Conservation (phyloP, 495 filamentous ascomycete genomes). For the Penicillium verhagenii region DNA sequence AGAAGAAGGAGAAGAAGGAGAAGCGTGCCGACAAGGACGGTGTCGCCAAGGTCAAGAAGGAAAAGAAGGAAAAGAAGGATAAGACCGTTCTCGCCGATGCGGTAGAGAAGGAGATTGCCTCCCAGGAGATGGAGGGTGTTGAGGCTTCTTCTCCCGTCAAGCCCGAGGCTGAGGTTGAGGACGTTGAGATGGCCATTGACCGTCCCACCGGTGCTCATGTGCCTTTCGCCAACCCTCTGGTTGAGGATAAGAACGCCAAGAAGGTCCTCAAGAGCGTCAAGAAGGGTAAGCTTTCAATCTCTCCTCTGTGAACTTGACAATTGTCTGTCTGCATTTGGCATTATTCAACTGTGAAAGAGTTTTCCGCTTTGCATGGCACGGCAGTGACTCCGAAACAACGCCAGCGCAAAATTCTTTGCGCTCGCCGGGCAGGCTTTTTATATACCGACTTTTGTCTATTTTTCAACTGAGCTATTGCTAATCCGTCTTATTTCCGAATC, state of each 20-base stretch:
- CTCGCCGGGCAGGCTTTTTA: background rate
- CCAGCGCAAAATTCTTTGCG: background rate
- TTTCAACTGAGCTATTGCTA: constrained; percentile 15
- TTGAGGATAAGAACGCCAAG: constrained; percentile 86
- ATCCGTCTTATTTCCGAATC: constrained; percentile 9
- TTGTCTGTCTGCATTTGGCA: background rate
- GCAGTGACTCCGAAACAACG: background rate
- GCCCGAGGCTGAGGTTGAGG: constrained; percentile 33
- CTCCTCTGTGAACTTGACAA: background rate
- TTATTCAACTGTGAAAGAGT: background rate
- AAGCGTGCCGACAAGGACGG: constrained; percentile 75
- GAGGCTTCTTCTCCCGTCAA: constrained; percentile 31
- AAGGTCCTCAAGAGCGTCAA: constrained; percentile 91
- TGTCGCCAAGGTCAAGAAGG: constrained; percentile 64
- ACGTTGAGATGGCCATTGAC: constrained; percentile 51
- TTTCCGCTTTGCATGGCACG: background rate
- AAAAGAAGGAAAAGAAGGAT: constrained; percentile 71
- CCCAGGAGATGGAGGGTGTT: constrained; percentile 51
- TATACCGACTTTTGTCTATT: background rate
- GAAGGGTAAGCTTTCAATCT: constrained; percentile 64
- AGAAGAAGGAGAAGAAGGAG: constrained; percentile 80
- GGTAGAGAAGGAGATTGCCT: constrained; percentile 61
- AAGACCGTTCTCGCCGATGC: constrained; percentile 59
- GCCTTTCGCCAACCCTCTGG: constrained; percentile 89
- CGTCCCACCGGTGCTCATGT: constrained; percentile 71